Conservation (phyloP, 345 rosid species). For the Crucihimalaya himalaica region DNA sequence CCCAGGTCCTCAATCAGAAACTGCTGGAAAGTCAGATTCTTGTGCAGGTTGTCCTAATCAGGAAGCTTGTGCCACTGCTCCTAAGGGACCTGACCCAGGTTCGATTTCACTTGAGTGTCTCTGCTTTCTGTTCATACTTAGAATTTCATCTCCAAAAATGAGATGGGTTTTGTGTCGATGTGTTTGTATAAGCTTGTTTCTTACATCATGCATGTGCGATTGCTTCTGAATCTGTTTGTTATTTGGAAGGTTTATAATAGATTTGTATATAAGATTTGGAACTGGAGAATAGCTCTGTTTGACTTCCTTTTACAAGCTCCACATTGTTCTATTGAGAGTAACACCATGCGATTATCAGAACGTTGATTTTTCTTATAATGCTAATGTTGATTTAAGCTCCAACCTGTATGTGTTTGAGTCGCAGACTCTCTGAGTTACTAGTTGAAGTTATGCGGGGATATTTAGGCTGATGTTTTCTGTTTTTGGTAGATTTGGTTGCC, state of each 20-base stretch:
- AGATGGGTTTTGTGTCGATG: not conserved
- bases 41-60: conserved; percentile 96
- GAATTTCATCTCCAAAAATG: not conserved
- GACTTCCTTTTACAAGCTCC: not conserved
- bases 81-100: conserved; percentile 99
- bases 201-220: not conserved
- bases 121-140: not conserved
- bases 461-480: not conserved
- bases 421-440: not conserved
- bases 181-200: not conserved
- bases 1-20: conserved; percentile 77
- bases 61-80: conserved; percentile 84
- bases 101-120: not conserved
- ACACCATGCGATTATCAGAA: not conserved
- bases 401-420: not conserved
- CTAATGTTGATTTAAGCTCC: not conserved
- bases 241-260: not conserved
- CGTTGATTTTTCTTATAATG: not conserved
- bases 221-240: not conserved
- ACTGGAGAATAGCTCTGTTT: not conserved
- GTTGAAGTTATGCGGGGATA: not conserved
- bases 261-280: not conserved
- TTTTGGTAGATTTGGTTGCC: conserved; percentile 75
- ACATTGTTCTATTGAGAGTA: not conserved
- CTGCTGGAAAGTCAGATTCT: conserved; percentile 79